Percentiles rank a stretch among this genome's conserved stretches.
Conservation (phyloP, 2,329 filamentous ascomycete genomes). For the Botryotinia calthae region DNA sequence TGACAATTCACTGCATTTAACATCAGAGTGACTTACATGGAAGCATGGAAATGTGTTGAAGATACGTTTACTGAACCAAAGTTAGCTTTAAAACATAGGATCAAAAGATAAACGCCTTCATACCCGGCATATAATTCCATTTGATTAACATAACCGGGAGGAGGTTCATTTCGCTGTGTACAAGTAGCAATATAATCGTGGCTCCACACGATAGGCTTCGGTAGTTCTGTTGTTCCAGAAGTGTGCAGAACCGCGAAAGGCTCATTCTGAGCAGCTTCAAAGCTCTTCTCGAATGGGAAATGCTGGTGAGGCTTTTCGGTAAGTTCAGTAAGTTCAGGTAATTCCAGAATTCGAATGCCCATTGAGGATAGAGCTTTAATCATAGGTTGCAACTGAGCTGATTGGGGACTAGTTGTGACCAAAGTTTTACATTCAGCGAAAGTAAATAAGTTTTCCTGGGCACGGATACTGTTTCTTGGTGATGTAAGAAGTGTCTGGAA, state of each 20-base stretch:
- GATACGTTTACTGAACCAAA: not conserved
- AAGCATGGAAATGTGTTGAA: conserved; percentile 15
- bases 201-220: conserved; percentile 14
- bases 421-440: not conserved
- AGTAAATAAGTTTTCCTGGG: not conserved
- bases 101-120: not conserved
- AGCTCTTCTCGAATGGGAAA: not conserved
- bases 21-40: not conserved
- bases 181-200: not conserved
- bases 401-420: conserved; percentile 5
- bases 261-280: not conserved
- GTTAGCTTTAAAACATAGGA: not conserved
- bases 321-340: not conserved
- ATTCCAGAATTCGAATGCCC: not conserved
- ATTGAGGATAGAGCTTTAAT: not conserved
- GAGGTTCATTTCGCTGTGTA: not conserved
- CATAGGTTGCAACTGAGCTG: not conserved
- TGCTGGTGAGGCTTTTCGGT: not conserved
- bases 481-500: conserved; percentile 9
- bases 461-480: conserved; percentile 14
- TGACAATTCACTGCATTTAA: not conserved
- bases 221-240: conserved; percentile 12
- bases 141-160: not conserved
- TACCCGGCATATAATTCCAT: conserved; percentile 7
- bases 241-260: not conserved